Percentiles rank a stretch among this genome's conserved stretches.
Conservation (phyloP, 169 alveolate species). For the Eimeria praecox region DNA sequence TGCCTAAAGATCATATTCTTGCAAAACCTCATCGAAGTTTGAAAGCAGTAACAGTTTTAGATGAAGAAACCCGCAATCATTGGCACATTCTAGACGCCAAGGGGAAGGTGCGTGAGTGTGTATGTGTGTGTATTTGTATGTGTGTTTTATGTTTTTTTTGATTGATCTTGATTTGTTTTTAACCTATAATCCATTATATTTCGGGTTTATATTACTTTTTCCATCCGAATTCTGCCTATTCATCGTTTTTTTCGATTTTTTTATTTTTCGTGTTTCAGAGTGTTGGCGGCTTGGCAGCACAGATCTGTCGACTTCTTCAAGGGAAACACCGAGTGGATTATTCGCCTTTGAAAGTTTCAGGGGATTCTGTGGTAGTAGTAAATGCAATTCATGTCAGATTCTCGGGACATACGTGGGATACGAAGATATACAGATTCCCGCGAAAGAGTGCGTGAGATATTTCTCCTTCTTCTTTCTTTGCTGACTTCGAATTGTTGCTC, state of each 20-base stretch:
- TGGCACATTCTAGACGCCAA: constrained; percentile 92
- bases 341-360: constrained; percentile 76
- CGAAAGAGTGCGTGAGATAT: constrained; percentile 87
- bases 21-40: constrained; percentile 90
- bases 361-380: constrained; percentile 94
- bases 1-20: constrained; percentile 89
- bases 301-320: constrained; percentile 74
- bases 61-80: constrained; percentile 90
- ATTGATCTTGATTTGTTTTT: too few species aligned
- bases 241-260: not conserved
- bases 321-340: constrained; percentile 83
- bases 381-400: constrained; percentile 92
- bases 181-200: too few species aligned
- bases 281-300: constrained; percentile 76
- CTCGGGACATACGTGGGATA: constrained; percentile 95
- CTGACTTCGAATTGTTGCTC: not conserved
- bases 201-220: not conserved
- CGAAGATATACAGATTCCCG: constrained; percentile 92
- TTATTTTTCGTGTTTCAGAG: not conserved
- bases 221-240: not conserved
- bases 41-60: constrained; percentile 89
- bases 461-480: not conserved
- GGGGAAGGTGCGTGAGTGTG: constrained; percentile 83
- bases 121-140: too few species aligned
- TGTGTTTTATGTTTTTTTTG: too few species aligned